Evolutionary conservation across 2,329 filamentous ascomycete genomes (phyloP).

Genomic region (Trichoderma asperellum): DNA sequence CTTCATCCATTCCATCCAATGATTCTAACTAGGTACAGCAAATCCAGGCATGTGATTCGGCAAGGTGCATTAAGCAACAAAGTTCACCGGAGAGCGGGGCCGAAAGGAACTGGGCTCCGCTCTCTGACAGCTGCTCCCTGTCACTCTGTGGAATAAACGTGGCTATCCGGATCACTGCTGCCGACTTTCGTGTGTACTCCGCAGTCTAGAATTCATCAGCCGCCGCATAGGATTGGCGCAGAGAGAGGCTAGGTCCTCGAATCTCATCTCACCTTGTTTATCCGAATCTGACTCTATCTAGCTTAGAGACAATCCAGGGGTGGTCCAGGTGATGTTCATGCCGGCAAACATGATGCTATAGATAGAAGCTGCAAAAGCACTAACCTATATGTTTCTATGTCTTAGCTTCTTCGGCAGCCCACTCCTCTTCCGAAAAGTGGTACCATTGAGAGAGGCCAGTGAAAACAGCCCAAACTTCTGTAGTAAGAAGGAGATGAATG

Average conservation of each 20-base stretch:
- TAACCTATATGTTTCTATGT: neutral
- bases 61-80: neutral
- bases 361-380: neutral
- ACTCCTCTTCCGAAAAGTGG: constrained; percentile 51
- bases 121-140: neutral
- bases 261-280: neutral
- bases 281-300: neutral
- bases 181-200: neutral
- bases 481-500: constrained; percentile 49
- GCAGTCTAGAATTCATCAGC: neutral
- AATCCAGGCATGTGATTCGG: neutral
- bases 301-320: neutral
- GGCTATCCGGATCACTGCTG: neutral
- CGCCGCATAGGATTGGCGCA: neutral
- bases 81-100: too few species aligned
- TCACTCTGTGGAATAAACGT: neutral
- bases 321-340: neutral
- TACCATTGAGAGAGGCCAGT: constrained; percentile 46
- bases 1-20: neutral
- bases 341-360: neutral
- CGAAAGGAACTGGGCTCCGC: neutral
- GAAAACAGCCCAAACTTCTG: constrained; percentile 51
- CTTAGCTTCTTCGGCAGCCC: constrained; percentile 42
- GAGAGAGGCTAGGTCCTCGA: neutral
- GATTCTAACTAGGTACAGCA: neutral